Percentiles rank a stretch among this genome's conserved stretches.
These are phyloP conservation scores for Paracorniculantispora psalliotae DNA, from an alignment of 2,329 filamentous ascomycete genomes.

Conservation along the genomic window DNA sequence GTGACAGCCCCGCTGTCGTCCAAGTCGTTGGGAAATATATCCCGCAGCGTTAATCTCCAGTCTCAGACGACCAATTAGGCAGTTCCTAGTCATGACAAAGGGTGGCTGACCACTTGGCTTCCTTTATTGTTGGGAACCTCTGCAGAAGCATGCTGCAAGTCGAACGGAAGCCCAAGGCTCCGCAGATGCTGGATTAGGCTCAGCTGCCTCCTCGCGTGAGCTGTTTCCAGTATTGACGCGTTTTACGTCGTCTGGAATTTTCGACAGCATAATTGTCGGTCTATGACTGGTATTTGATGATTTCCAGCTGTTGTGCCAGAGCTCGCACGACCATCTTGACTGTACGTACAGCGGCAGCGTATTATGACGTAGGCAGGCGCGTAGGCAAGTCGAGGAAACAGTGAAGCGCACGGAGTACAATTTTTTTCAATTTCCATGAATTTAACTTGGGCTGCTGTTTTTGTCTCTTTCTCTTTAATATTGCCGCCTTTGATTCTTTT, in stretches of 20 bases:
- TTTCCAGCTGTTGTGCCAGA: background rate
- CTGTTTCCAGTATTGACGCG: background rate
- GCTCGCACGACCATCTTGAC: too few relatives aligned
- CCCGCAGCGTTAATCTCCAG: background rate
- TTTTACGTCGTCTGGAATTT: background rate
- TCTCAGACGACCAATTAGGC: slow-evolving; percentile 3
- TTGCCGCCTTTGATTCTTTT: too few relatives aligned
- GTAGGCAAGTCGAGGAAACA: too few relatives aligned
- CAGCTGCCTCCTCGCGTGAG: slow-evolving; percentile 1
- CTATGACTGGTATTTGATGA: background rate
- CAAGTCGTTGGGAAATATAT: background rate
- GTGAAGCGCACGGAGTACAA: too few relatives aligned
- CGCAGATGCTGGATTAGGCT: background rate
- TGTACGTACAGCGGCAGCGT: too few relatives aligned
- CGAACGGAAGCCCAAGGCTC: background rate
- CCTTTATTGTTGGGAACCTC: slow-evolving; percentile 7
- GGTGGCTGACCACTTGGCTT: background rate
- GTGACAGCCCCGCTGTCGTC: slow-evolving; percentile 7
- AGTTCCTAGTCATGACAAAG: background rate
- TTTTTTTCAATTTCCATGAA: too few relatives aligned
- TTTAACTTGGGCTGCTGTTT: too few relatives aligned
- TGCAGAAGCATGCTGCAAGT: slow-evolving; percentile 6
- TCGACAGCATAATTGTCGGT: background rate
- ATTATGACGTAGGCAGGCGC: too few relatives aligned
- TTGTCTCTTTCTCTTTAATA: too few relatives aligned